Evolutionary conservation across 805 yeast genomes (phyloP), one percentile per base, ranked within the genome.

Genomic region (Middelhovenomyces tepae): DNA sequence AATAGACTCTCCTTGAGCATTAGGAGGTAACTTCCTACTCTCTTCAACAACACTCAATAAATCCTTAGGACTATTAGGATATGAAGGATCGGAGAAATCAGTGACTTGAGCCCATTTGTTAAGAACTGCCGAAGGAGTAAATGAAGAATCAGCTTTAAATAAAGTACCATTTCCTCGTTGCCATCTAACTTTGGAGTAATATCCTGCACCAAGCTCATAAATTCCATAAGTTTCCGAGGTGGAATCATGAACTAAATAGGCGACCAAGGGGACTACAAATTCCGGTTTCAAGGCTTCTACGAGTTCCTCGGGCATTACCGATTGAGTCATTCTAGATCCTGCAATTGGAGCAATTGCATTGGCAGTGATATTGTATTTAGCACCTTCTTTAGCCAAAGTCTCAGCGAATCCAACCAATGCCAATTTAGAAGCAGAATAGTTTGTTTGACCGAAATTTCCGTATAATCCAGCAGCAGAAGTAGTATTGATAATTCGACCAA

Each of bases 361-460:
- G 30, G 81, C 84, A 42, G 65, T 64, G 54, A 89, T 89, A 62
- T 86, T 85, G 64, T 81, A 74, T 54, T 71, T 83, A 33, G 57
- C 71, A 45, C 98, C 98, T 62, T 89, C 98, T 62, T 85, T 87
- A 16, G 96, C 94, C 52, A 87, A 71, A 6, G 96, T 86, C 60
- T 89, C 95, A 29, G 94, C 80, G 48, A 89, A 74, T 7, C 96
- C 97, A 36, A 89, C 82, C 34, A 86, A 64, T 11, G 83, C 97
- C 42, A 82, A 64, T 59, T 89, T 89, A 15, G 95, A 96, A 18
- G 95, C 87, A 1, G 95, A 77, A 62, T 89, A 89, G 63, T 89
- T 89, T 25, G 94, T 75, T 63, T 89, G 98, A 31, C 98, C 98
- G 61, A 87, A 89, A 62, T 86, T 86, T 42, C 98, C 98, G 56